Evolutionary conservation across 2,329 filamentous ascomycete species (phyloP), one percentile per base, ranked within the genome.

Genomic region (Laburnicola sp.): DNA sequence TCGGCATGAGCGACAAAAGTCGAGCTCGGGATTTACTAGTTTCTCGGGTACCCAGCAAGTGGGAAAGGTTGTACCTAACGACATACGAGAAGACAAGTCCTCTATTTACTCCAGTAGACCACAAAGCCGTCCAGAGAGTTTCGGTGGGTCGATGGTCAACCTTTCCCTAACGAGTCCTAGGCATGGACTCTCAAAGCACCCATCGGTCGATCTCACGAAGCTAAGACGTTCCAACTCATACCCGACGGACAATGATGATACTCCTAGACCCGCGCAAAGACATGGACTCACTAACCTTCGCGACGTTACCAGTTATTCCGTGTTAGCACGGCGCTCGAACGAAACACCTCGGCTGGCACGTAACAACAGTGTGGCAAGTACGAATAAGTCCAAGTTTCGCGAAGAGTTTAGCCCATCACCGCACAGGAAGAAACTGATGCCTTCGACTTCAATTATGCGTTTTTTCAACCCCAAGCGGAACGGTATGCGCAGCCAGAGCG

Each of bases 81-180:
- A 60, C 9, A 6, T 40, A 41, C 37, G 35, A 25, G 53, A 59
- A 36, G 38, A 55, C 27, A 46, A 48, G 11, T 76, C 74, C 0
- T 77, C 75, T 0, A 62, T 75, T 16, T 77, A 76, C 37, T 74
- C 71, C 1, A 69, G 68, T 27, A 56, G 75, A 57, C 66, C 73
- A 32, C 58, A 74, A 7, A 75, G 73, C 44, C 66, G 68, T n/a
- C 63, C 56, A 10, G 67, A 66, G 7, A 71, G 68, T 45, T 62
- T 59, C 45, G 58, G 54, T 48, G 64, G 55, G 7, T 65, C 63
- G 41, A 56, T 62, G 47, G 43, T 58, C 28, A 65, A 63, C 32
- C 36, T 65, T 9, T 53, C 54, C 21, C 43, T 32, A 16, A 47
- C 43, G n/a, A n/a, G n/a, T n/a, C 55, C 53, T 10, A 45, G 35